Evolutionary conservation across 1,139 yeast genomes (phyloP).

Genomic region (Nakaseomyces kungkrabaensis): DNA sequence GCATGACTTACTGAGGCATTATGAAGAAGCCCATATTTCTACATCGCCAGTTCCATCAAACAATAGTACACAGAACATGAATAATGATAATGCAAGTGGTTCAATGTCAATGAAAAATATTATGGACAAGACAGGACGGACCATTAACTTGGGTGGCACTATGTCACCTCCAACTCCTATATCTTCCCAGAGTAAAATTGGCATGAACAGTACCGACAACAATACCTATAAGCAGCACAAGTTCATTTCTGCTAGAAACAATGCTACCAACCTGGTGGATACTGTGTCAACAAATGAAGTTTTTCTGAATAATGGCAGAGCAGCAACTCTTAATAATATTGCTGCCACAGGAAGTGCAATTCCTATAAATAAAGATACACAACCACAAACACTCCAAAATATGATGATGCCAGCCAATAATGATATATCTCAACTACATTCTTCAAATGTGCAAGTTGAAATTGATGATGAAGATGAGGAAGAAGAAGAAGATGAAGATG

Average conservation of each 20-base stretch:
- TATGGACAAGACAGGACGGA: conserved; percentile 3
- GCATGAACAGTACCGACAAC: not conserved
- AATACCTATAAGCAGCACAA: not conserved
- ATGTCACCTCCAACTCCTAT: conserved; percentile 2
- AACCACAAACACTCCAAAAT: conserved; percentile 10
- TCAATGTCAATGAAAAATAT: conserved; percentile 4
- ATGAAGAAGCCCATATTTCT: conserved; percentile 84
- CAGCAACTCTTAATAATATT: not conserved
- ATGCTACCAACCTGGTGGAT: conserved; percentile 39
- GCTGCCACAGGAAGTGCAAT: conserved; percentile 1
- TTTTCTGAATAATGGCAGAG: conserved; percentile 35
- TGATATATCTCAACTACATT: conserved; percentile 1
- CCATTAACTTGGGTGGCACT: not conserved
- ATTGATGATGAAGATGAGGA: conserved; percentile 32
- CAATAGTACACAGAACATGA: not conserved
- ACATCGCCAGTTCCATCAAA: conserved; percentile 1
- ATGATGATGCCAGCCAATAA: conserved; percentile 2
- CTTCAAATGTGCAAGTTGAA: conserved; percentile 23
- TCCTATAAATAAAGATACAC: conserved; percentile 6
- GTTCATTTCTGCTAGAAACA: conserved; percentile 11
- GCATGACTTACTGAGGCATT: conserved; percentile 87
- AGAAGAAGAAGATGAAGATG: conserved; percentile 28
- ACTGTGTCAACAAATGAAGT: conserved; percentile 87
- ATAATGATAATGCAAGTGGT: not conserved
- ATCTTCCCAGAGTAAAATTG: not conserved